These are phyloP conservation scores for Cyclotella choctawhatcheeana DNA, from an alignment of 108 stramenopile species.

Conservation along the genomic window DNA sequence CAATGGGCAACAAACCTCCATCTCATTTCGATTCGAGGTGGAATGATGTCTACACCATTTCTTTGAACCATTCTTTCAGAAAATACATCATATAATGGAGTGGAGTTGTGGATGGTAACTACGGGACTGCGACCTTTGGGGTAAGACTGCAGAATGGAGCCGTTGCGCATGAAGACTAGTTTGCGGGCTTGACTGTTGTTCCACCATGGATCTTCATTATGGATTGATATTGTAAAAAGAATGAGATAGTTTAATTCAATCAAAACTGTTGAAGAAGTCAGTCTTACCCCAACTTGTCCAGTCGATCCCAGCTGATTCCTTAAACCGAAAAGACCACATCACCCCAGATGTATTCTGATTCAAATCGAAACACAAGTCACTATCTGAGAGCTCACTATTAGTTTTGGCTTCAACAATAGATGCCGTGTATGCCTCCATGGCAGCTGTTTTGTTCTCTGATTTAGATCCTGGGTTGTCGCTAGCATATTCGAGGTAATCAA, in stretches of 20 bases:
- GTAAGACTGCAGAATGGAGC: constrained; percentile 47
- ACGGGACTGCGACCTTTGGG: constrained; percentile 22
- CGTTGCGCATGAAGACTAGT: constrained; percentile 78
- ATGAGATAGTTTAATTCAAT: neutral
- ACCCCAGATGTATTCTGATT: constrained; percentile 44
- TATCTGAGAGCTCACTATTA: constrained; percentile 48
- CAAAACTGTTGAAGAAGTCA: neutral
- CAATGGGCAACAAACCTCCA: constrained; percentile 75
- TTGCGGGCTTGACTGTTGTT: constrained; percentile 61
- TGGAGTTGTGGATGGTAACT: constrained; percentile 22
- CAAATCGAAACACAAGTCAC: constrained; percentile 70
- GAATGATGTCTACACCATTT: constrained; percentile 31
- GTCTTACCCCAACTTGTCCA: constrained; percentile 64
- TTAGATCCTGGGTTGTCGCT: neutral
- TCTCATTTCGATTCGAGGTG: constrained; percentile 59
- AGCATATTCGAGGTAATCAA: neutral
- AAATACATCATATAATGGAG: constrained; percentile 47
- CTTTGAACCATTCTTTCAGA: constrained; percentile 40
- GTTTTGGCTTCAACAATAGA: constrained; percentile 52
- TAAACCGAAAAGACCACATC: constrained; percentile 81
- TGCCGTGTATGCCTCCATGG: constrained; percentile 60
- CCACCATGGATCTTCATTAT: constrained; percentile 31
- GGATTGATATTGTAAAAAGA: constrained; percentile 57
- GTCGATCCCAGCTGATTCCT: constrained; percentile 75
- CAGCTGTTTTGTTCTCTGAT: constrained; percentile 4